These are phyloP conservation scores for Pleurotus sapidus DNA, from an alignment of 768 basidiomycete genomes.

Conservation along the genomic window DNA sequence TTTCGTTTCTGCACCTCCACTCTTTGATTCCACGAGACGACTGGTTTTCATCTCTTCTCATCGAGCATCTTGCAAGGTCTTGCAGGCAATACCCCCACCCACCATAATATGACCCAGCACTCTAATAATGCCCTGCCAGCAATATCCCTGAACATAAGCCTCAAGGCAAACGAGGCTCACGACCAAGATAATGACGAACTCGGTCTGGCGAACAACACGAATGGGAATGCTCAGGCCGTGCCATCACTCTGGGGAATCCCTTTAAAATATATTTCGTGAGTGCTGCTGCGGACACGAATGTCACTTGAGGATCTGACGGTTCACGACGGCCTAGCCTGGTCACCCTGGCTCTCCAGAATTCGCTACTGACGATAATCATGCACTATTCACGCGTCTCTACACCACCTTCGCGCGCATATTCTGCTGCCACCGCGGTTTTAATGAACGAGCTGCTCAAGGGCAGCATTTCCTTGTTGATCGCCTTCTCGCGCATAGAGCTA, in stretches of 20 bases:
- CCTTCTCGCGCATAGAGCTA: constrained; percentile 61
- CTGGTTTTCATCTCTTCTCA: constrained; percentile 4
- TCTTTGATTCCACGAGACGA: constrained; percentile 5
- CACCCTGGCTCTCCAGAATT: constrained; percentile 92
- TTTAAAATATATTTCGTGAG: constrained; percentile 79
- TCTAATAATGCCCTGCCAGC: not conserved
- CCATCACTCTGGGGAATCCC: constrained; percentile 70
- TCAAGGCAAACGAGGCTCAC: constrained; percentile 26
- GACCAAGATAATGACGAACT: constrained; percentile 45
- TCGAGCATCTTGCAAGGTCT: not conserved
- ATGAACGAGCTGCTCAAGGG: constrained; percentile 95
- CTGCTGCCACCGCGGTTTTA: constrained; percentile 91
- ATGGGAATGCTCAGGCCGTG: constrained; percentile 26
- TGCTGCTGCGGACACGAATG: constrained; percentile 14
- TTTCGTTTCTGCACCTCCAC: not conserved
- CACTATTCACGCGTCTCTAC: constrained; percentile 90
- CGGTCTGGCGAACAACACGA: constrained; percentile 31
- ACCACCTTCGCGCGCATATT: constrained; percentile 75
- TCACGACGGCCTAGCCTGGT: constrained; percentile 47
- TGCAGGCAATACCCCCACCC: constrained; percentile 1
- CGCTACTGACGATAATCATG: constrained; percentile 88
- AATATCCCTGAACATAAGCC: constrained; percentile 18
- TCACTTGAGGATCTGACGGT: no score
- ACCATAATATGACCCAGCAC: not conserved
- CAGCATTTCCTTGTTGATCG: constrained; percentile 80